These are phyloP conservation scores for Pseudogymnoascus sp. DNA, from an alignment of 2,329 filamentous ascomycete species.

Conservation along the genomic window DNA sequence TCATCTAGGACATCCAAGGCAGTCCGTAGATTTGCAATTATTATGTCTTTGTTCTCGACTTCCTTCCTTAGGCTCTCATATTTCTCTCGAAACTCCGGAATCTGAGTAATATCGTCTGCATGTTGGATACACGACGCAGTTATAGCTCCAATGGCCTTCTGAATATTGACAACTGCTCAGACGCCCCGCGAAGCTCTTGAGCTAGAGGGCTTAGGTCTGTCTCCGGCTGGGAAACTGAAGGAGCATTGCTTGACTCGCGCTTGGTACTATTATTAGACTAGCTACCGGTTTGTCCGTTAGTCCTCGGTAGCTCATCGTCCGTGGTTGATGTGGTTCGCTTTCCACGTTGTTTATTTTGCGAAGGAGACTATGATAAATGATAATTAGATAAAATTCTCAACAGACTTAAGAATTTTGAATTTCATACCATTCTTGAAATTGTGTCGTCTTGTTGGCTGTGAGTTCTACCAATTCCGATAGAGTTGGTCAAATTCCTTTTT, in stretches of 20 bases:
- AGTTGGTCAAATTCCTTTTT: neutral
- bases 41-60: neutral
- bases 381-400: too few species aligned
- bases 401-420: neutral
- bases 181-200: neutral
- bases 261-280: neutral
- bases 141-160: neutral
- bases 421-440: neutral
- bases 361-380: neutral
- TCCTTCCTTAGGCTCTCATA: neutral
- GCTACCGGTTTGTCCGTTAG: neutral
- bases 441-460: neutral
- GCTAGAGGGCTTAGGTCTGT: neutral
- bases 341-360: neutral
- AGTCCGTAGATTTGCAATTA: neutral
- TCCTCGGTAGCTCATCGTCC: neutral
- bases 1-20: neutral
- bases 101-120: neutral
- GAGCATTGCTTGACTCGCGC: neutral
- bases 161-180: neutral
- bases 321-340: neutral
- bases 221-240: neutral
- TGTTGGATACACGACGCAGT: neutral
- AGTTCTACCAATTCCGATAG: neutral
- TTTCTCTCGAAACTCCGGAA: neutral